Conservation (phyloP, 1,284 basidiomycete genomes). For the Porogramme epimiltina region DNA sequence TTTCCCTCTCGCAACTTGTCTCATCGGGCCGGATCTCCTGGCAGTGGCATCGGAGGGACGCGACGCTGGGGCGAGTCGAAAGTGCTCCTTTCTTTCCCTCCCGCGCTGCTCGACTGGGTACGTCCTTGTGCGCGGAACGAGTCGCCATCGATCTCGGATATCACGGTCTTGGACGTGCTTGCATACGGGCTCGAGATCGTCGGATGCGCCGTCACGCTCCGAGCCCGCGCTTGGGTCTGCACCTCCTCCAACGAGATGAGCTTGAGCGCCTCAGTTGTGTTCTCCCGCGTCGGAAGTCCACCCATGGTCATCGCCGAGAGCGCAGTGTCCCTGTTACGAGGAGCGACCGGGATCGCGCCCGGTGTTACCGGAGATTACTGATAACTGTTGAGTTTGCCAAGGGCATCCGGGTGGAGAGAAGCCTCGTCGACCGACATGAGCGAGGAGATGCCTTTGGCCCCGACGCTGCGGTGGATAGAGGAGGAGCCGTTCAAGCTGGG, state of each 20-base stretch:
- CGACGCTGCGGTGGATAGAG: constrained; percentile 14
- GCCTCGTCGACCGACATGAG: constrained; percentile 32
- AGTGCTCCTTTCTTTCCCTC: constrained; percentile 49
- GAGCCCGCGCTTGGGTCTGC: constrained; percentile 56
- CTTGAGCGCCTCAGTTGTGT: constrained; percentile 48
- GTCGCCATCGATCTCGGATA: constrained; percentile 13
- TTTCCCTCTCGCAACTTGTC: constrained; percentile 46
- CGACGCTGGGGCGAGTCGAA: constrained; percentile 41
- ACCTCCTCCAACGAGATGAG: constrained; percentile 79
- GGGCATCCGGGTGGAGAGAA: constrained; percentile 19
- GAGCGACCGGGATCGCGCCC: constrained; percentile 4
- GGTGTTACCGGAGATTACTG: constrained; percentile 10
- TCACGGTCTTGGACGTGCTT: constrained; percentile 10
- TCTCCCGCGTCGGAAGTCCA: constrained; percentile 49
- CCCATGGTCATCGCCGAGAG: constrained; percentile 35
- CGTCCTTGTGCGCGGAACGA: constrained; percentile 16
- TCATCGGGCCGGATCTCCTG: constrained; percentile 36
- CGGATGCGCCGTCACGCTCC: constrained; percentile 48
- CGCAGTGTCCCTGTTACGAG: constrained; percentile 34
- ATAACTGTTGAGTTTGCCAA: constrained; percentile 14
- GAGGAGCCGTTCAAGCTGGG: constrained; percentile 34
- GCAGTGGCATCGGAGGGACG: constrained; percentile 13
- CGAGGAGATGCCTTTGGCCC: constrained; percentile 32
- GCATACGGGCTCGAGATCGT: constrained; percentile 29
- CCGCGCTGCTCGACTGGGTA: constrained; percentile 60